A percentile compares a stretch with the other conserved stretches of the same genome.
phyloP scores from a whole-genome alignment of 2,329 filamentous ascomycete species.

The Neurospora crassa region DNA sequence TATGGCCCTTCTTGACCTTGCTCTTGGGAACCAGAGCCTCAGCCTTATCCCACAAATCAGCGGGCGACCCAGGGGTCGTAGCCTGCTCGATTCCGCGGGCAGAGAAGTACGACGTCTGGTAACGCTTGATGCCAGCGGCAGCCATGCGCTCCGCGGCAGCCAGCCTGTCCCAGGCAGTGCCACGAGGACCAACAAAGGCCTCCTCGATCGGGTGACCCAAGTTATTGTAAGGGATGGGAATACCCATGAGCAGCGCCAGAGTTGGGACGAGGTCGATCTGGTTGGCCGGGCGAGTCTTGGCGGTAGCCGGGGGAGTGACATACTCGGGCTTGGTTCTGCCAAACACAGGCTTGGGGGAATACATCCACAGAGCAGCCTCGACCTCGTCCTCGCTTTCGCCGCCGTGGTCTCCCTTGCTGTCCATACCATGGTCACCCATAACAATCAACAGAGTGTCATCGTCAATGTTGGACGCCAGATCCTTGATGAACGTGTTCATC shows the following conservation, averaged over 20 bases:
- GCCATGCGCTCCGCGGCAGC: slow-evolving; percentile 68
- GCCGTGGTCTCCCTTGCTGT: slow-evolving; percentile 93
- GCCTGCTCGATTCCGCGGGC: slow-evolving; percentile 60
- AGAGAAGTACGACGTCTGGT: slow-evolving; percentile 73
- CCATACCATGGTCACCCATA: slow-evolving; percentile 99
- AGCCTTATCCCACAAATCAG: slow-evolving; percentile 50
- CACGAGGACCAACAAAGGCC: slow-evolving; percentile 66
- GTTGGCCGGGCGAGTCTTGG: slow-evolving; percentile 64
- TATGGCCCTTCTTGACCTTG: slow-evolving; percentile 17
- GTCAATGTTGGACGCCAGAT: slow-evolving; percentile 63
- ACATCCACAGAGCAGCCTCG: slow-evolving; percentile 96
- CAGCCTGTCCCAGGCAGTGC: slow-evolving; percentile 66
- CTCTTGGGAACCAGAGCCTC: slow-evolving; percentile 16
- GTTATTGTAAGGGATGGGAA: slow-evolving; percentile 95
- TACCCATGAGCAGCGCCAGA: slow-evolving; percentile 72
- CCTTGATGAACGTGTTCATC: slow-evolving; percentile 74
- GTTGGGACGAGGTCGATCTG: slow-evolving; percentile 97
- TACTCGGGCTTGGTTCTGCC: slow-evolving; percentile 60
- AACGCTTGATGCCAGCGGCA: slow-evolving; percentile 78
- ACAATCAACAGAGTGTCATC: slow-evolving; percentile 83
- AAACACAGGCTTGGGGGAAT: slow-evolving; percentile 79
- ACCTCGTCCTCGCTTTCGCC: slow-evolving; percentile 96
- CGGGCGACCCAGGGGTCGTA: slow-evolving; percentile 41
- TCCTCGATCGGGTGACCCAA: slow-evolving; percentile 89
- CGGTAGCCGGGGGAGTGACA: slow-evolving; percentile 51